A percentile compares a stretch with the other conserved stretches of the same genome.
phyloP scores from a whole-genome alignment of 2,329 filamentous ascomycete genomes.

The Paradendryphiella salina region DNA sequence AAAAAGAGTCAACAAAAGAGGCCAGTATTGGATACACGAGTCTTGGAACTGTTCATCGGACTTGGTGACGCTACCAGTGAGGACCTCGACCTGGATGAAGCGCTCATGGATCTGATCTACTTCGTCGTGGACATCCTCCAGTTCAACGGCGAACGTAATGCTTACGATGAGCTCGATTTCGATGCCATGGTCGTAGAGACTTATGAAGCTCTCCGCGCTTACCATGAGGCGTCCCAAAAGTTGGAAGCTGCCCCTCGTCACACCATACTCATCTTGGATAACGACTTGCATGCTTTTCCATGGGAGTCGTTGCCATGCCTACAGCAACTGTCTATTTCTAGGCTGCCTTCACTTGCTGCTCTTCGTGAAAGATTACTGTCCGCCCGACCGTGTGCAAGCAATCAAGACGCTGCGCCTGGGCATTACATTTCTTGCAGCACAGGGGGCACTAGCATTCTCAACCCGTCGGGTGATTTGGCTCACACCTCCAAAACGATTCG shows the following conservation, averaged over 20 bases:
- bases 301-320: slow-evolving; percentile 96
- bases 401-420: slow-evolving; percentile 26
- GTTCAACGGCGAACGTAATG: slow-evolving; percentile 93
- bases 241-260: slow-evolving; percentile 58
- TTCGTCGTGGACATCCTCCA: slow-evolving; percentile 96
- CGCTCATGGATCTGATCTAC: slow-evolving; percentile 88
- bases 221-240: slow-evolving; percentile 61
- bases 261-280: slow-evolving; percentile 88
- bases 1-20: slow-evolving; percentile 57
- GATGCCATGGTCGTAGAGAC: slow-evolving; percentile 88
- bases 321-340: slow-evolving; percentile 75
- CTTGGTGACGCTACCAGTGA: slow-evolving; percentile 73
- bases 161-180: slow-evolving; percentile 97
- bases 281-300: slow-evolving; percentile 84
- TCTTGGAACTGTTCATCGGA: slow-evolving; percentile 86
- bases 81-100: slow-evolving; percentile 78
- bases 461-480: slow-evolving; percentile 81
- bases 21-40: slow-evolving; percentile 63
- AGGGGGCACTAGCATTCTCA: slow-evolving; percentile 77
- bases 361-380: slow-evolving; percentile 73
- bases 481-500: slow-evolving; percentile 78
- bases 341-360: slow-evolving; percentile 83
- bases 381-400: slow-evolving; percentile 45
- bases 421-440: slow-evolving; percentile 57
- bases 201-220: slow-evolving; percentile 78